Conservation (phyloP, 2,329 filamentous ascomycete species). For the Chaetomium globosum region DNA sequence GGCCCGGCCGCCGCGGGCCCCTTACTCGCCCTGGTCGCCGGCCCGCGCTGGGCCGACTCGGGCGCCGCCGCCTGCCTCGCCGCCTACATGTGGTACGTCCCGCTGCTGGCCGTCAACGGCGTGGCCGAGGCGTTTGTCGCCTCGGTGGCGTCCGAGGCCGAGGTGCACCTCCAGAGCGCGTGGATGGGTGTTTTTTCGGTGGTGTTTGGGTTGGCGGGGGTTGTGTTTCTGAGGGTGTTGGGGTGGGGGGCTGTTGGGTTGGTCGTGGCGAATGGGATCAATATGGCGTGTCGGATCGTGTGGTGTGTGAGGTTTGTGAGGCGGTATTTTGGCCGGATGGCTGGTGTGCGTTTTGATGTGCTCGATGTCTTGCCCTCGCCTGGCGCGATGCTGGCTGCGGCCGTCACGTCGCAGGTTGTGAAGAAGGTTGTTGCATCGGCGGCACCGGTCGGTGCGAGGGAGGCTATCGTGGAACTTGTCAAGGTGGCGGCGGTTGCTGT, state of each 20-base stretch:
- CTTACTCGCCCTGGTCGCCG: constrained; percentile 74
- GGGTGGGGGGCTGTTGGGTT: constrained; percentile 75
- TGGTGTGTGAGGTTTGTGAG: constrained; percentile 79
- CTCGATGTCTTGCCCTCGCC: constrained; percentile 49
- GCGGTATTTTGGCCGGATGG: constrained; percentile 59
- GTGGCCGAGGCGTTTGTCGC: constrained; percentile 91
- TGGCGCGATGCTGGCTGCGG: constrained; percentile 48
- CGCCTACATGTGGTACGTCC: constrained; percentile 89
- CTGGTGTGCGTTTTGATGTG: constrained; percentile 46
- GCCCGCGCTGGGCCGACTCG: constrained; percentile 71
- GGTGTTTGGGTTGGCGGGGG: constrained; percentile 74
- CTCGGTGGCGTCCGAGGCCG: constrained; percentile 73
- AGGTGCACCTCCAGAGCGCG: constrained; percentile 75
- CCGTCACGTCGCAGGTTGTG: constrained; percentile 50
- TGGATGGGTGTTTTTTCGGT: constrained; percentile 85
- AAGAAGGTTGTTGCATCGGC: constrained; percentile 36
- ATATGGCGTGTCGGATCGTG: constrained; percentile 80
- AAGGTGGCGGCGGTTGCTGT: constrained; percentile 55
- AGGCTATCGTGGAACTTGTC: constrained; percentile 47
- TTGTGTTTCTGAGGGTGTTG: constrained; percentile 69
- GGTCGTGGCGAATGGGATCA: constrained; percentile 83
- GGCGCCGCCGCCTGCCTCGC: constrained; percentile 75
- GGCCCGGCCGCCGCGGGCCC: constrained; percentile 76
- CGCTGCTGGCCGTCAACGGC: constrained; percentile 87
- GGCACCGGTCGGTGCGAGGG: constrained; percentile 37